A percentile compares a stretch with the other conserved stretches of the same genome.
Evolutionary conservation across 208 protist genomes (phyloP).

Genomic region (Acanthamoeba lenticulata): DNA sequence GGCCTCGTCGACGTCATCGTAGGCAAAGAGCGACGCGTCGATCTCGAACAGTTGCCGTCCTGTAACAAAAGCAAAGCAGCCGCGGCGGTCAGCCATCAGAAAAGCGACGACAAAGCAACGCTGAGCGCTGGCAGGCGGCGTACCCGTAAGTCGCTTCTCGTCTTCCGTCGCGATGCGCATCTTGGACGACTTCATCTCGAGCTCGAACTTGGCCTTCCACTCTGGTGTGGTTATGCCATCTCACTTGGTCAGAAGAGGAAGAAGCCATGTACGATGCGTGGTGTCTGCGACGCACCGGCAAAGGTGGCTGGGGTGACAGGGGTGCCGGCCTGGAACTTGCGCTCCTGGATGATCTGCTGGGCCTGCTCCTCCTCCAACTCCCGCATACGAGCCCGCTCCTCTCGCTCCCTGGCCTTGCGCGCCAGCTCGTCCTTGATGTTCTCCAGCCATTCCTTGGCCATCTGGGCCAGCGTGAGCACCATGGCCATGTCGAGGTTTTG

Average conservation of each 20-base stretch:
- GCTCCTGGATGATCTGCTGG: neutral
- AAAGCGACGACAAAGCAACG: neutral
- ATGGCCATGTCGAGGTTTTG: conserved; percentile 39
- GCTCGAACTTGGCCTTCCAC: conserved; percentile 31
- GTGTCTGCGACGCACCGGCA: neutral
- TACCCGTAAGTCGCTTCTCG: conserved; percentile 3
- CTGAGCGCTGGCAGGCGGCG: neutral
- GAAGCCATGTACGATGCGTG: neutral
- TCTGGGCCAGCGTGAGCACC: conserved; percentile 5
- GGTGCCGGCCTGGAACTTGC: neutral
- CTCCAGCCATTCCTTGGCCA: conserved; percentile 10
- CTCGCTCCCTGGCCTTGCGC: conserved; percentile 2
- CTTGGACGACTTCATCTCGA: neutral
- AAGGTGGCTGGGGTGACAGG: neutral
- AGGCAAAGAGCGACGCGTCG: conserved; percentile 16
- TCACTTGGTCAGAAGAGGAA: neutral
- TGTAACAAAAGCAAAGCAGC: neutral
- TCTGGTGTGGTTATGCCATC: neutral
- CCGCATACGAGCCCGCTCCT: neutral
- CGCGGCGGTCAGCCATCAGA: no score
- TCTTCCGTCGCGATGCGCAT: neutral
- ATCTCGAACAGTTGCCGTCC: conserved; percentile 42
- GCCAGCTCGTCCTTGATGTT: neutral
- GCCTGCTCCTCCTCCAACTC: conserved; percentile 7
- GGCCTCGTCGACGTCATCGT: neutral